Percentiles rank a stretch among this genome's conserved stretches.
Evolutionary conservation across 495 filamentous ascomycete species (phyloP).

Genomic region (Hamigera avellanea): DNA sequence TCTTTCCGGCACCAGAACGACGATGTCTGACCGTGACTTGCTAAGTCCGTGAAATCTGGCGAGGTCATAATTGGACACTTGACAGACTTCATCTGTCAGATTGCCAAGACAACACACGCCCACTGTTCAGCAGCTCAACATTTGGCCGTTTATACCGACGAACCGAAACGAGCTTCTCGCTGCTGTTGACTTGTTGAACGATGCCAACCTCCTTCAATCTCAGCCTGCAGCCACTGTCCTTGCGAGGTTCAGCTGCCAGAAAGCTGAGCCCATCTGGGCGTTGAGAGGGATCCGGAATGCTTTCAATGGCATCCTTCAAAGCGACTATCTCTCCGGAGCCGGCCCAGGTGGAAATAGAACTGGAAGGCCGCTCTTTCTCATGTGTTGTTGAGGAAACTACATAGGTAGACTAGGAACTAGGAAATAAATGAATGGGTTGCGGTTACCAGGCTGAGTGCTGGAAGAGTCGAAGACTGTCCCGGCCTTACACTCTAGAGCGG

Average conservation of each 20-base stretch:
- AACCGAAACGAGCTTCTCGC: constrained; percentile 40
- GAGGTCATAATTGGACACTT: constrained; percentile 50
- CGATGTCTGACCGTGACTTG: constrained; percentile 35
- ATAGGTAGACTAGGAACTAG: no score
- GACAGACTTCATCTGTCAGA: constrained; percentile 27
- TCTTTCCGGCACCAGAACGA: constrained; percentile 30
- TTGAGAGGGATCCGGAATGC: constrained; percentile 1
- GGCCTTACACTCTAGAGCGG: no score
- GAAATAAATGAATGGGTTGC: no score
- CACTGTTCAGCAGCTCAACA: constrained; percentile 25
- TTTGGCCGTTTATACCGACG: constrained; percentile 39
- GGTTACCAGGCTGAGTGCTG: no score
- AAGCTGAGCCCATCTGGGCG: background rate
- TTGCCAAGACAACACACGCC: constrained; percentile 25
- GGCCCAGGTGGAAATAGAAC: no score
- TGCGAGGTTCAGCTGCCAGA: no score
- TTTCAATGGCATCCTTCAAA: constrained; percentile 26
- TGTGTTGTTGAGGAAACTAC: constrained; percentile 26
- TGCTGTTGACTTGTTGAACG: constrained; percentile 44
- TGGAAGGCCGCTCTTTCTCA: no score
- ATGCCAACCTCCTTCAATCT: constrained; percentile 39
- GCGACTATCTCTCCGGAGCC: constrained; percentile 50
- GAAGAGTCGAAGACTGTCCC: no score
- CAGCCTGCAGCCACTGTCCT: constrained; percentile 6
- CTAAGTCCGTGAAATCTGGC: constrained; percentile 28